These are phyloP conservation scores for Boletus sp. DNA, from an alignment of 768 basidiomycete species.

Conservation along the genomic window DNA sequence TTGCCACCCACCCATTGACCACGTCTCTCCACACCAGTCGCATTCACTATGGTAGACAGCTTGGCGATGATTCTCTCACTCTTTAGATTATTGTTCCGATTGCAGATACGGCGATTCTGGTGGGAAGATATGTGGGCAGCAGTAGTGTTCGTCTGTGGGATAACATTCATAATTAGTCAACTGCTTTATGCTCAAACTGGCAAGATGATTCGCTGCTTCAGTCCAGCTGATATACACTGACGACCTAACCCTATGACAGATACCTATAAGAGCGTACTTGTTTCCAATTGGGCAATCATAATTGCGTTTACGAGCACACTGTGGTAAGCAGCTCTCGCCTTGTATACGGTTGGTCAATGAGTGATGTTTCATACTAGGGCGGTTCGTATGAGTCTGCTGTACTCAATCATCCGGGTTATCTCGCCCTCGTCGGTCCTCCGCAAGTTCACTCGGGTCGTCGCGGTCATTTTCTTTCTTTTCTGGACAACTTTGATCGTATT, in stretches of 20 bases:
- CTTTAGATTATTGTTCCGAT: constrained; percentile 15
- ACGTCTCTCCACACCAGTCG: background rate
- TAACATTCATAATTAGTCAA: background rate
- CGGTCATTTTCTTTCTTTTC: background rate
- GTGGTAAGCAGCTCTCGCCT: background rate
- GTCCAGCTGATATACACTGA: background rate
- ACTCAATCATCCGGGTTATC: background rate
- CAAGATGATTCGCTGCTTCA: background rate
- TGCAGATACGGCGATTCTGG: constrained; percentile 18
- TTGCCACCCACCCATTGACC: background rate
- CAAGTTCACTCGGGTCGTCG: background rate
- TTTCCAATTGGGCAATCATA: background rate
- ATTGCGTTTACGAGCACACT: background rate
- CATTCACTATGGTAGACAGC: background rate
- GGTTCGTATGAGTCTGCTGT: background rate
- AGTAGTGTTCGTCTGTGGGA: background rate
- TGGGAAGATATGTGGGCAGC: constrained; percentile 27
- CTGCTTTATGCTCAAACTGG: background rate
- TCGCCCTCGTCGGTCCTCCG: background rate
- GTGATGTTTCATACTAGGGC: background rate
- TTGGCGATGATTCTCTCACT: constrained; percentile 9
- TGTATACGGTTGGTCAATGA: background rate
- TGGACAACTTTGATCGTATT: background rate
- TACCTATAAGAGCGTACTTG: background rate
- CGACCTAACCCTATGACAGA: background rate